phyloP scores from a whole-genome alignment of 306 rosid genomes.

The Cucurbita maxima region DNA sequence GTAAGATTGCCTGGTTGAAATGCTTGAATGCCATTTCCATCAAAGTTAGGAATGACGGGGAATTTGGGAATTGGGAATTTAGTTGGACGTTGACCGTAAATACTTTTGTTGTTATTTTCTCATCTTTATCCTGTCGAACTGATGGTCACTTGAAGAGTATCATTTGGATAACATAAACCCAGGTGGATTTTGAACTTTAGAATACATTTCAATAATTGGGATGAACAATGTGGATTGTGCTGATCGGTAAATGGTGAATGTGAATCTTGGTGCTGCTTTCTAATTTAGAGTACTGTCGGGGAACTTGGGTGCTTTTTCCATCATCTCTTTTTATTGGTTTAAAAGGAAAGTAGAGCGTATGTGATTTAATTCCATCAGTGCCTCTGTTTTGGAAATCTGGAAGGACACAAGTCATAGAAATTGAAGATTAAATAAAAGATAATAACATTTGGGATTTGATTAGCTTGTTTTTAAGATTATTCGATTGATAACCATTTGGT shows the following conservation, averaged over 20 bases:
- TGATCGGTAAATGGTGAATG: neutral
- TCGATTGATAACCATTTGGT: neutral
- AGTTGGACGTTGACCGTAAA: neutral
- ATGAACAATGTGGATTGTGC: neutral
- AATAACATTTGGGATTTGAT: neutral
- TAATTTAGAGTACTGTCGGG: neutral
- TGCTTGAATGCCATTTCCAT: too few relatives aligned
- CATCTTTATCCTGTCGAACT: neutral
- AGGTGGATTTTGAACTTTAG: neutral
- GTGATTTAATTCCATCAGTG: neutral
- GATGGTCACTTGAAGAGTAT: neutral
- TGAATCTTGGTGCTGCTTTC: neutral
- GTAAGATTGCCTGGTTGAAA: too few relatives aligned
- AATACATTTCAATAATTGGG: neutral
- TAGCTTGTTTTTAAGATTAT: neutral
- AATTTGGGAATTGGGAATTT: neutral
- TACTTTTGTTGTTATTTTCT: neutral
- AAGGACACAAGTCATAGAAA: neutral
- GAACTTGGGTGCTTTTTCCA: neutral
- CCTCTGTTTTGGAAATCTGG: neutral
- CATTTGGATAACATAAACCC: neutral
- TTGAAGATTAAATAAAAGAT: neutral
- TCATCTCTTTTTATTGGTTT: neutral
- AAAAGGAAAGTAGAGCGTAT: neutral
- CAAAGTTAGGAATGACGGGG: neutral